A percentile compares a stretch with the other conserved stretches of the same genome.
These are phyloP conservation scores for Trichosanthes cucumerina DNA, from an alignment of 306 rosid genomes.

Conservation along the genomic window DNA sequence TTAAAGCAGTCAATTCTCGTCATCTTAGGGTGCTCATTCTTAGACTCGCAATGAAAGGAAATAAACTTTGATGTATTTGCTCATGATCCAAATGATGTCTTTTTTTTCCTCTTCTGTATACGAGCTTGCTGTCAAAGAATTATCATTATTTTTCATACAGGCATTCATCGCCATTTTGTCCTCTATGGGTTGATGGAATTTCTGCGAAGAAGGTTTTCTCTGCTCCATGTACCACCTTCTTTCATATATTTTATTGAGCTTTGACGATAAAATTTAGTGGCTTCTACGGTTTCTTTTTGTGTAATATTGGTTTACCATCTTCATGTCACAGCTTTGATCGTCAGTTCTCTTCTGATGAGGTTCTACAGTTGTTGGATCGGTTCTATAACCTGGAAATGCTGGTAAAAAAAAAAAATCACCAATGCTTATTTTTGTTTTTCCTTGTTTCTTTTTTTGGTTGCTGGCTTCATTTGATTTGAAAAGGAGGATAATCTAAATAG, in stretches of 20 bases:
- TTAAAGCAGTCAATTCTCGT: not conserved
- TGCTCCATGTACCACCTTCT: conserved; percentile 3
- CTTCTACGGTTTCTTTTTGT: conserved; percentile 6
- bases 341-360: conserved; percentile 80
- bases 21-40: not conserved
- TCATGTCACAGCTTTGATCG: conserved; percentile 56
- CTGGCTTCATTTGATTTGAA: not conserved
- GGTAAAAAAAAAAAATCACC: conserved; percentile 36
- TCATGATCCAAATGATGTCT: not conserved
- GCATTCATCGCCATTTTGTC: conserved; percentile 89
- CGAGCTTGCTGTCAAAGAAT: not conserved
- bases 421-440: not conserved
- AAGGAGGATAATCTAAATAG: not conserved
- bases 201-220: conserved; percentile 64
- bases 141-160: conserved; percentile 23
- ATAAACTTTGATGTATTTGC: not conserved
- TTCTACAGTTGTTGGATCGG: conserved; percentile 82
- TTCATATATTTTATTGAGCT: conserved; percentile 7
- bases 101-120: not conserved
- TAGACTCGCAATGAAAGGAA: not conserved
- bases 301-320: conserved; percentile 11
- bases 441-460: not conserved
- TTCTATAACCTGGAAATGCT: conserved; percentile 92
- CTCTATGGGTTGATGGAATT: conserved; percentile 90
- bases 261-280: not conserved